A percentile compares a stretch with the other conserved stretches of the same genome.
These are phyloP conservation scores for Hyaloperonospora brassicae DNA, from an alignment of 352 stramenopile species.

Conservation along the genomic window DNA sequence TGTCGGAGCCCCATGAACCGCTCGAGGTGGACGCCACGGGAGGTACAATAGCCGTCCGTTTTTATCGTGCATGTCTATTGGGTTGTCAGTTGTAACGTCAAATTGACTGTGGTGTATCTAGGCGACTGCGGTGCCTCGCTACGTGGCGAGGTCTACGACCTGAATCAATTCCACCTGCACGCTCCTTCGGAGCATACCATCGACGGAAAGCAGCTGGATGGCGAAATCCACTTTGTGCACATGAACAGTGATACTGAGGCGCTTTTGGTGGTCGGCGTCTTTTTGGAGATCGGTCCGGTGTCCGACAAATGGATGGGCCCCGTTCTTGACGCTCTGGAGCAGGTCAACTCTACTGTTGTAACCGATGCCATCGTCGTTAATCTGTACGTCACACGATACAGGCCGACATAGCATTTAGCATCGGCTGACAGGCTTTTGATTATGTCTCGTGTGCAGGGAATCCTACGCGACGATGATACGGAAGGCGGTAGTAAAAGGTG, in stretches of 20 bases:
- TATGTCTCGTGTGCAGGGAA: slow-evolving; percentile 6
- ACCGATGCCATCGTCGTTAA: slow-evolving; percentile 11
- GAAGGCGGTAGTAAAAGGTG: slow-evolving; percentile 13
- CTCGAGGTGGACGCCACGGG: neutral
- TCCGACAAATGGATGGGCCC: slow-evolving; percentile 27
- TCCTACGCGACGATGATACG: slow-evolving; percentile 45
- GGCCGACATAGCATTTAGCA: neutral
- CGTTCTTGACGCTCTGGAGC: slow-evolving; percentile 28
- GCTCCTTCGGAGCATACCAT: slow-evolving; percentile 40
- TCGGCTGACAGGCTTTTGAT: neutral
- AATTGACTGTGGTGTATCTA: neutral
- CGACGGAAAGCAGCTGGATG: slow-evolving; percentile 27
- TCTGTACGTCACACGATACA: slow-evolving; percentile 19
- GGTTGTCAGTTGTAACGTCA: slow-evolving; percentile 3
- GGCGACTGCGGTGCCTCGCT: slow-evolving; percentile 4
- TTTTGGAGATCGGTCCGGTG: slow-evolving; percentile 14
- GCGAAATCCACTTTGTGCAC: slow-evolving; percentile 18
- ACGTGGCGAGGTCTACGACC: slow-evolving; percentile 12
- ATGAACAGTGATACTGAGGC: slow-evolving; percentile 25
- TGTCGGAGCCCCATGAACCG: slow-evolving; percentile 4
- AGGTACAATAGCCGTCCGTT: neutral
- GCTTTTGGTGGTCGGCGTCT: slow-evolving; percentile 38
- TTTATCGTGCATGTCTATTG: neutral
- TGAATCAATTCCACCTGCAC: slow-evolving; percentile 38
- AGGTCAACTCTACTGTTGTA: slow-evolving; percentile 20